A percentile compares a stretch with the other conserved stretches of the same genome.
Evolutionary conservation across 2,329 filamentous ascomycete species (phyloP).

Genomic region (Diatrype stigma): DNA sequence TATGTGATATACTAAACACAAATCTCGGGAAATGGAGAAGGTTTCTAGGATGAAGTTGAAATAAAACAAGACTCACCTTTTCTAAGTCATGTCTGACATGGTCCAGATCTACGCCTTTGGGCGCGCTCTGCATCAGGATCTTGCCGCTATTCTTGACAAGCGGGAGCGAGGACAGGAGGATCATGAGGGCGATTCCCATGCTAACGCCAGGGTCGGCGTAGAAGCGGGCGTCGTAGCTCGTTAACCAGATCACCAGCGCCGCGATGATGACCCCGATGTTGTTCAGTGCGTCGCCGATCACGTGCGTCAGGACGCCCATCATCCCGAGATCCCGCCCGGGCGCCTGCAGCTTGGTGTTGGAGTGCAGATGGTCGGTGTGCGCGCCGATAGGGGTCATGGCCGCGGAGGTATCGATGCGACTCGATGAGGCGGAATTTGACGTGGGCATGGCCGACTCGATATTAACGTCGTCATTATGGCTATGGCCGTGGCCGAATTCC

Average conservation of each 20-base stretch:
- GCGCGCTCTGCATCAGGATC: conserved; percentile 66
- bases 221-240: conserved; percentile 52
- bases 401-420: conserved; percentile 4
- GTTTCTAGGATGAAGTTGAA: no score
- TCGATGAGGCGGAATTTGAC: conserved; percentile 14
- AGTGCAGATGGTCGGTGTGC: conserved; percentile 50
- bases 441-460: conserved; percentile 20
- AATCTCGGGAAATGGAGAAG: no score
- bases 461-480: conserved; percentile 35
- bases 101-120: conserved; percentile 52
- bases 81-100: conserved; percentile 68
- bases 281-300: conserved; percentile 69
- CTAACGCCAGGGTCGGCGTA: conserved; percentile 70
- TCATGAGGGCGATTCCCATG: conserved; percentile 69
- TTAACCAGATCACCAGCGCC: conserved; percentile 65
- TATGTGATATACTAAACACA: no score
- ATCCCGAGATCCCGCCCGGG: conserved; percentile 62
- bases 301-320: conserved; percentile 66
- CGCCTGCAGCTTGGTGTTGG: conserved; percentile 22
- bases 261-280: conserved; percentile 72
- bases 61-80: conserved; percentile 37
- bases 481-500: conserved; percentile 20
- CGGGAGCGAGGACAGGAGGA: conserved; percentile 59
- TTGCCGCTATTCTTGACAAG: conserved; percentile 58
- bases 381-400: conserved; percentile 26